These are phyloP conservation scores for Tetratostichococcus sp. DNA, from an alignment of 139 green algal genomes.

Conservation along the genomic window DNA sequence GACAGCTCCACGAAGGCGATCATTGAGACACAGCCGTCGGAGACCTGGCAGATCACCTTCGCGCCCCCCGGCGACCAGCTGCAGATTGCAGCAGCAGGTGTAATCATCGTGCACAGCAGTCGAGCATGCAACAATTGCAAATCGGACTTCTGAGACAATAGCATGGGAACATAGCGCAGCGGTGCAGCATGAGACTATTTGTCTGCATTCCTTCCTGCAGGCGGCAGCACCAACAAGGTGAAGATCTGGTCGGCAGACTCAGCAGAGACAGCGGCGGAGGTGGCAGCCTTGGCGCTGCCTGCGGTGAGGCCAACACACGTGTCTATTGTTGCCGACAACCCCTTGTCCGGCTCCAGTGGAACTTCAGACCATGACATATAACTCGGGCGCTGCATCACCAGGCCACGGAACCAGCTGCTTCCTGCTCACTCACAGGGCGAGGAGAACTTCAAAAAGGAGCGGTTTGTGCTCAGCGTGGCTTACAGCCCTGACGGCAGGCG, in stretches of 20 bases:
- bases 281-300: constrained; percentile 17
- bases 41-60: constrained; percentile 81
- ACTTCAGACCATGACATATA: too few relatives aligned
- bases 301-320: constrained; percentile 7
- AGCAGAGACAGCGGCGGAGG: constrained; percentile 11
- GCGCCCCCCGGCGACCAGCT: constrained; percentile 26
- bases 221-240: constrained; percentile 58
- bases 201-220: too few relatives aligned
- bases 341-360: too few relatives aligned
- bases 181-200: too few relatives aligned
- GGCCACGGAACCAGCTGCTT: background rate
- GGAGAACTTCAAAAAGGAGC: constrained; percentile 45
- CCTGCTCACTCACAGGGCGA: constrained; percentile 7
- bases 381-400: too few relatives aligned
- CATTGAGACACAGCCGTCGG: constrained; percentile 75
- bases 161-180: too few relatives aligned
- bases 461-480: constrained; percentile 70
- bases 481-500: constrained; percentile 62
- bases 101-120: too few relatives aligned
- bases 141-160: too few relatives aligned
- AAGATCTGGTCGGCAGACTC: constrained; percentile 26
- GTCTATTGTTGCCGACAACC: too few relatives aligned
- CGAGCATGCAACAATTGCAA: too few relatives aligned
- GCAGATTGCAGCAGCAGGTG: constrained; percentile 24
- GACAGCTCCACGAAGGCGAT: constrained; percentile 35